Evolutionary conservation across 345 rosid genomes (phyloP).

Genomic region (Melaleuca alternifolia): DNA sequence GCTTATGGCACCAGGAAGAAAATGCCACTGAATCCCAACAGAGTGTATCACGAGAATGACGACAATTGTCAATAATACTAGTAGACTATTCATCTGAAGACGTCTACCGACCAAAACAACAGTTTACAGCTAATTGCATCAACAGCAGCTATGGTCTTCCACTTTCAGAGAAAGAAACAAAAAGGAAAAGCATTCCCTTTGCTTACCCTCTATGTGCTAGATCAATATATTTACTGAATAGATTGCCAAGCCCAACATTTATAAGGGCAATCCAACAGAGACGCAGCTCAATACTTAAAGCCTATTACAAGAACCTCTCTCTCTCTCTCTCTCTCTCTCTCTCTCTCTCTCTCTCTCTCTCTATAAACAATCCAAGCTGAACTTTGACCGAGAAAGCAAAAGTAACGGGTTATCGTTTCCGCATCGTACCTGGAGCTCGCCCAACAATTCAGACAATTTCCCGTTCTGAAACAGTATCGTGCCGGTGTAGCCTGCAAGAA

Average conservation of each 20-base stretch:
- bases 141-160: background rate
- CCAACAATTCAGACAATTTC: slow-evolving; percentile 66
- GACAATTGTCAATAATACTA: background rate
- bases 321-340: background rate
- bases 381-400: background rate
- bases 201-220: background rate
- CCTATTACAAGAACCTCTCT: background rate
- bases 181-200: background rate
- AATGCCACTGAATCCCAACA: background rate
- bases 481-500: slow-evolving; percentile 56
- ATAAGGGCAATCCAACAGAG: background rate
- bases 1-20: background rate
- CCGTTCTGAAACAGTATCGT: slow-evolving; percentile 73
- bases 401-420: background rate
- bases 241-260: background rate
- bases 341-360: too few relatives aligned
- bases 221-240: background rate
- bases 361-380: background rate
- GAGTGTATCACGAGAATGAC: background rate
- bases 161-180: background rate
- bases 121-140: background rate
- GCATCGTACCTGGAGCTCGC: slow-evolving; percentile 59
- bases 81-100: background rate
- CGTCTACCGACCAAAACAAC: background rate
- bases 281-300: background rate